These are phyloP conservation scores for Ophidiomyces ophidiicola DNA, from an alignment of 2,329 filamentous ascomycete species.

Conservation along the genomic window DNA sequence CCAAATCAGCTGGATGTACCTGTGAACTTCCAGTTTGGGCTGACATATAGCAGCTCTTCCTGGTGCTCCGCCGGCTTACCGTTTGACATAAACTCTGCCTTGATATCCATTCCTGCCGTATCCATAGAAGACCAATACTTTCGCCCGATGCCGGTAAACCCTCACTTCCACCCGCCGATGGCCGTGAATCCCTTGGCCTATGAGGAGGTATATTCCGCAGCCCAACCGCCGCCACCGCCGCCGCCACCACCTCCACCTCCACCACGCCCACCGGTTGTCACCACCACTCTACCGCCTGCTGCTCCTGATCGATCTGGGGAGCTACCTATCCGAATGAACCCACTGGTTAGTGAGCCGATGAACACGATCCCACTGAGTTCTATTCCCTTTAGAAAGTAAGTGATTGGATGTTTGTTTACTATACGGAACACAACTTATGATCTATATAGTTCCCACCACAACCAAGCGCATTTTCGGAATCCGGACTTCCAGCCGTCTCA, in stretches of 20 bases:
- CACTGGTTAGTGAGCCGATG: conserved; percentile 31
- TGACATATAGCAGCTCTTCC: conserved; percentile 28
- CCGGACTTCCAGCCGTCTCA: conserved; percentile 36
- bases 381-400: conserved; percentile 32
- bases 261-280: conserved; percentile 20
- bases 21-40: conserved; percentile 32
- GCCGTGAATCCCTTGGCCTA: not conserved
- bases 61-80: conserved; percentile 29
- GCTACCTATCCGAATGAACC: conserved; percentile 31
- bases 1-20: conserved; percentile 23
- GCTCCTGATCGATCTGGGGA: conserved; percentile 21
- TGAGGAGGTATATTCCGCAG: too few species aligned
- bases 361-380: conserved; percentile 31
- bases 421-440: not conserved
- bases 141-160: conserved; percentile 22
- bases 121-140: conserved; percentile 28
- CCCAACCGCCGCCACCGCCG: conserved; percentile 18
- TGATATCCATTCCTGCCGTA: conserved; percentile 32
- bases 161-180: conserved; percentile 10
- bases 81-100: conserved; percentile 30
- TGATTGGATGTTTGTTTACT: not conserved
- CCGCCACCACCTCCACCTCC: conserved; percentile 19
- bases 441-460: conserved; percentile 30
- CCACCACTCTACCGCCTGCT: conserved; percentile 13
- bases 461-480: conserved; percentile 37